Conservation (phyloP, 176 grass and related monocot species). For the Oryza glumipatula region DNA sequence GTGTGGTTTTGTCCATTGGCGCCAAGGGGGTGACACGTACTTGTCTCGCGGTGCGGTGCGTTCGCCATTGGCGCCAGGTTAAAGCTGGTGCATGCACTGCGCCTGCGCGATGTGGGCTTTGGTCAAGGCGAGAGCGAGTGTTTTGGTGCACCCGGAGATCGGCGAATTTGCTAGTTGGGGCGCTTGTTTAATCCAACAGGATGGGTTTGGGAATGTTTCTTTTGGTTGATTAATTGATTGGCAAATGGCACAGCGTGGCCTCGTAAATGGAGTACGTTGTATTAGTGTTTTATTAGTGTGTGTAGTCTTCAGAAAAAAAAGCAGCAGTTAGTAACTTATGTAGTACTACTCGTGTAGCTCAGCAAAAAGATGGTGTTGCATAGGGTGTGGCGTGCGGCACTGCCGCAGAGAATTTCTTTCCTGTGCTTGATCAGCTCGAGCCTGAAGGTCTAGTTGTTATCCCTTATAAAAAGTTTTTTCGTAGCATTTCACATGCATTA, state of each 20-base stretch:
- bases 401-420: no score
- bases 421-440: no score
- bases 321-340: no score
- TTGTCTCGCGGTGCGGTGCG: neutral
- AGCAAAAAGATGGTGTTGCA: no score
- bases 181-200: neutral
- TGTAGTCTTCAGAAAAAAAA: no score
- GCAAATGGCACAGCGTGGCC: neutral
- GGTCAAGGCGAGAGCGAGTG: neutral
- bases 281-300: no score
- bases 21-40: slow-evolving; percentile 44
- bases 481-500: neutral
- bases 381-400: no score
- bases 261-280: neutral
- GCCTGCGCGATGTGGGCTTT: no score
- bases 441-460: neutral
- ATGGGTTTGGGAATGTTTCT: neutral
- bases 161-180: neutral
- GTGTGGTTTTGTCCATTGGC: slow-evolving; percentile 37
- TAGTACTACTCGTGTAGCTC: no score
- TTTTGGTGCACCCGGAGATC: neutral
- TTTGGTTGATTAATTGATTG: neutral
- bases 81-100: slow-evolving; percentile 10
- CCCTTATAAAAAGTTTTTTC: no score
- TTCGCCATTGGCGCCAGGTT: neutral